phyloP scores from a whole-genome alignment of 768 basidiomycete genomes.

The Hericium erinaceus region DNA sequence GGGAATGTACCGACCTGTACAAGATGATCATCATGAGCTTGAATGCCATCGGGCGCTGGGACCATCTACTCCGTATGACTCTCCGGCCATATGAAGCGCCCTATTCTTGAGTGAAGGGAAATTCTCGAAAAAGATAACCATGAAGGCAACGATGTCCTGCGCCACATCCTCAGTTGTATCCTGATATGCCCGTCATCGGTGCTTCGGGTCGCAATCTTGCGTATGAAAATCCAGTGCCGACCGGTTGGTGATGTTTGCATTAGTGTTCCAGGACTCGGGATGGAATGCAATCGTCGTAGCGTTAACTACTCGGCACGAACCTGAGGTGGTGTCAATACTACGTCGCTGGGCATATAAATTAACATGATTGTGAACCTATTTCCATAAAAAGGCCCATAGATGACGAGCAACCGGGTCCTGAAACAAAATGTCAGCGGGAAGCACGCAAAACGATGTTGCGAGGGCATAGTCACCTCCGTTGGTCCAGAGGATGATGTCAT shows the following conservation, averaged over 20 bases:
- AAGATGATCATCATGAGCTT: not conserved
- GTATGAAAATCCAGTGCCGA: slow-evolving; percentile 29
- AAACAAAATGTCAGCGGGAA: slow-evolving; percentile 8
- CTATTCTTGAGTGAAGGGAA: slow-evolving; percentile 65
- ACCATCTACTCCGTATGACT: slow-evolving; percentile 44
- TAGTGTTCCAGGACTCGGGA: slow-evolving; percentile 57
- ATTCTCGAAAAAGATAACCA: slow-evolving; percentile 65
- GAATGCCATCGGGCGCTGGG: not conserved
- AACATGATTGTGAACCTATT: slow-evolving; percentile 21
- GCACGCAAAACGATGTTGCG: slow-evolving; percentile 2
- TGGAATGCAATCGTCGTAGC: slow-evolving; percentile 39
- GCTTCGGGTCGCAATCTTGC: slow-evolving; percentile 16
- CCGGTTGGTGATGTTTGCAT: slow-evolving; percentile 45
- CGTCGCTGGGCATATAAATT: not conserved
- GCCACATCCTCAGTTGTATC: slow-evolving; percentile 60
- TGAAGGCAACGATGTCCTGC: slow-evolving; percentile 60
- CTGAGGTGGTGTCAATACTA: not conserved
- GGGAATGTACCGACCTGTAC: slow-evolving; percentile 37
- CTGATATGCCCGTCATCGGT: slow-evolving; percentile 20
- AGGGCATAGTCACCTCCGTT: slow-evolving; percentile 23
- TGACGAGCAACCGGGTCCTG: slow-evolving; percentile 20
- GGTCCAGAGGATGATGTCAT: slow-evolving; percentile 28
- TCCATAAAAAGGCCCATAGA: slow-evolving; percentile 35
- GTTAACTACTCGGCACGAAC: slow-evolving; percentile 54
- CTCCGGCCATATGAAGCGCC: slow-evolving; percentile 30